These are phyloP conservation scores for Ceratocystis eucalypticola DNA, from an alignment of 2,329 filamentous ascomycete species.

Conservation along the genomic window DNA sequence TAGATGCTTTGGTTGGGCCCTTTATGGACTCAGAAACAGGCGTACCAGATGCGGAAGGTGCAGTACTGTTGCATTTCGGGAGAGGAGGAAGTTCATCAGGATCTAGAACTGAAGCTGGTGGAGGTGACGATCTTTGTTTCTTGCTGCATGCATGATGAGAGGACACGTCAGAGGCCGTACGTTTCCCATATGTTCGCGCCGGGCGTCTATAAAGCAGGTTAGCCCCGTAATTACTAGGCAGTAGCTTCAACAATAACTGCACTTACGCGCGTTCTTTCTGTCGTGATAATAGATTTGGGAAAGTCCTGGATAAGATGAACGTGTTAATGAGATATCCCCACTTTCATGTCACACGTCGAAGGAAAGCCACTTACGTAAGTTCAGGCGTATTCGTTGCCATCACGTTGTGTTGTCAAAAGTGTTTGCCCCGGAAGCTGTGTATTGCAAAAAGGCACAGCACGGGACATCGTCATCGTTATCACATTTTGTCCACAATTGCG, in stretches of 20 bases:
- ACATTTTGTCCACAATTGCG: not conserved
- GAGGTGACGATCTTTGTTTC: constrained; percentile 21
- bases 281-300: constrained; percentile 12
- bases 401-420: not conserved
- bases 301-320: not conserved
- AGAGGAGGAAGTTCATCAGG: not conserved
- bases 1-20: constrained; percentile 25
- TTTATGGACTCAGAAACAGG: not conserved
- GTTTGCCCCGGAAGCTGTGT: not conserved
- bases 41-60: not conserved
- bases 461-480: not conserved
- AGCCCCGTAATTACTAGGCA: not conserved
- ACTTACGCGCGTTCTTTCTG: constrained; percentile 16
- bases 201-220: constrained; percentile 10
- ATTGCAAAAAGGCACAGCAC: not conserved
- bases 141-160: constrained; percentile 24
- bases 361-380: not conserved
- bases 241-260: not conserved
- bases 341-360: not conserved
- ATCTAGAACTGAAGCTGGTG: not conserved
- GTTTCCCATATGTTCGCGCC: constrained; percentile 32
- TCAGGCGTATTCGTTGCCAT: not conserved
- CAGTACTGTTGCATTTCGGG: not conserved
- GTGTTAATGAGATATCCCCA: not conserved
- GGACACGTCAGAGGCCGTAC: constrained; percentile 22